phyloP scores from a whole-genome alignment of 805 yeast species.

The Yarrowia sp. region DNA sequence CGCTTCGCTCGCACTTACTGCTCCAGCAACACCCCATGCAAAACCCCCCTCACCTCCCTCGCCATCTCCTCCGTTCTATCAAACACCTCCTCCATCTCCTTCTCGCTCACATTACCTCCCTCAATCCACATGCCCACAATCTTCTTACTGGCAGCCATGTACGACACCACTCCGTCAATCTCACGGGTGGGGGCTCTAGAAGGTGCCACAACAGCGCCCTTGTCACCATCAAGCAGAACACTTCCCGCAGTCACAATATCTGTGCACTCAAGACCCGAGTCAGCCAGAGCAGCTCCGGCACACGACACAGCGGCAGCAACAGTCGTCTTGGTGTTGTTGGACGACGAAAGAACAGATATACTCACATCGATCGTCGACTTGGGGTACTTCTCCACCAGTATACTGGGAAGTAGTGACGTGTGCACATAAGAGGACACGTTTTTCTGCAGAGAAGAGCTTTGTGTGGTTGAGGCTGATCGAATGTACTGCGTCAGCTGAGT shows the following conservation, averaged over 20 bases:
- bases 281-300: conserved; percentile 76
- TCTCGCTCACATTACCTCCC: conserved; percentile 48
- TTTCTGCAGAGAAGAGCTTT: conserved; percentile 51
- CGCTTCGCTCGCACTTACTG: background rate
- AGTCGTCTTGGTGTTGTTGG: conserved; percentile 49
- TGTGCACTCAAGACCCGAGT: conserved; percentile 80
- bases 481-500: conserved; percentile 28
- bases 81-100: conserved; percentile 48
- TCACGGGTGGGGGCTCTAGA: conserved; percentile 29
- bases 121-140: conserved; percentile 62
- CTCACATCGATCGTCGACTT: conserved; percentile 86
- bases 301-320: conserved; percentile 65
- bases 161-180: conserved; percentile 55
- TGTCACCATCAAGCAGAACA: conserved; percentile 39
- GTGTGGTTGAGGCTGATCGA: conserved; percentile 46
- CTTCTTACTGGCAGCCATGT: conserved; percentile 57
- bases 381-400: conserved; percentile 77
- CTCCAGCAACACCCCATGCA: conserved; percentile 53
- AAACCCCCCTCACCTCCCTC: conserved; percentile 53
- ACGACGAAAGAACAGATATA: conserved; percentile 64
- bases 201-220: conserved; percentile 38
- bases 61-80: conserved; percentile 56
- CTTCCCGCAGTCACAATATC: conserved; percentile 69
- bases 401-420: conserved; percentile 59
- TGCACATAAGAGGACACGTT: conserved; percentile 59